Percentiles rank a stretch among this genome's conserved stretches.
Conservation (phyloP, 2,329 filamentous ascomycete genomes). For the Hypoxylon sp. region DNA sequence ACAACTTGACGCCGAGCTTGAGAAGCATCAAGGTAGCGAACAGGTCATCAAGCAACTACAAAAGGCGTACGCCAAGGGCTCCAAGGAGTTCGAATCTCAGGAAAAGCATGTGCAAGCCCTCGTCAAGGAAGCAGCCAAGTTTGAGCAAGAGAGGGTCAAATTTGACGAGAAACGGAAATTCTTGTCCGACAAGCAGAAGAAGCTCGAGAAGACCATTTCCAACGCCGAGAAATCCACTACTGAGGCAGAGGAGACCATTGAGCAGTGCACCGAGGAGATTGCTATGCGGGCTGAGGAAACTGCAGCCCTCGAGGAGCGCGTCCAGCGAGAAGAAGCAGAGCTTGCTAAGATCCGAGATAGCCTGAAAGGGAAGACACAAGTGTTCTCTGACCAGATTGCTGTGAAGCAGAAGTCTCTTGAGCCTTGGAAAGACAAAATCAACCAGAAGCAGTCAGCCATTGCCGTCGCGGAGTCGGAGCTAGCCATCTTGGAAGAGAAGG, state of each 20-base stretch:
- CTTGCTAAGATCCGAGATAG: conserved; percentile 85
- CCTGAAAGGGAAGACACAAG: conserved; percentile 95
- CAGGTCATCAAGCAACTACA: conserved; percentile 91
- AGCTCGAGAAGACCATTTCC: conserved; percentile 88
- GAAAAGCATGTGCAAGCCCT: conserved; percentile 85
- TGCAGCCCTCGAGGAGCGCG: conserved; percentile 77
- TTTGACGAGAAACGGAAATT: conserved; percentile 99
- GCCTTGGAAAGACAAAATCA: conserved; percentile 97
- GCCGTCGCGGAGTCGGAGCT: conserved; percentile 96
- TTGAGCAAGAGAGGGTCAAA: conserved; percentile 97
- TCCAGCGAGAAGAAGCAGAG: conserved; percentile 84
- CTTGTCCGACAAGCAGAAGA: conserved; percentile 89
- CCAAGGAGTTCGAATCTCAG: conserved; percentile 83
- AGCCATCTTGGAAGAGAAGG: conserved; percentile 89
- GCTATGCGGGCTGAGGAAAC: conserved; percentile 82
- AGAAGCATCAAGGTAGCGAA: conserved; percentile 91
- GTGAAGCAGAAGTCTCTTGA: conserved; percentile 93
- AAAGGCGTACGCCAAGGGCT: conserved; percentile 83
- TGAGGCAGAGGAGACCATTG: conserved; percentile 82
- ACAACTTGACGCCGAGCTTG: conserved; percentile 85
- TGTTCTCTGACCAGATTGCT: conserved; percentile 91
- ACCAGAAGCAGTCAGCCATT: conserved; percentile 92
- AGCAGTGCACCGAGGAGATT: conserved; percentile 83
- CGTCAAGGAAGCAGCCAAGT: conserved; percentile 88
- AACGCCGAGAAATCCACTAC: conserved; percentile 79